Base-by-base conservation (phyloP, 352 stramenopile species). In the Globisporangium alternatum region DNA sequence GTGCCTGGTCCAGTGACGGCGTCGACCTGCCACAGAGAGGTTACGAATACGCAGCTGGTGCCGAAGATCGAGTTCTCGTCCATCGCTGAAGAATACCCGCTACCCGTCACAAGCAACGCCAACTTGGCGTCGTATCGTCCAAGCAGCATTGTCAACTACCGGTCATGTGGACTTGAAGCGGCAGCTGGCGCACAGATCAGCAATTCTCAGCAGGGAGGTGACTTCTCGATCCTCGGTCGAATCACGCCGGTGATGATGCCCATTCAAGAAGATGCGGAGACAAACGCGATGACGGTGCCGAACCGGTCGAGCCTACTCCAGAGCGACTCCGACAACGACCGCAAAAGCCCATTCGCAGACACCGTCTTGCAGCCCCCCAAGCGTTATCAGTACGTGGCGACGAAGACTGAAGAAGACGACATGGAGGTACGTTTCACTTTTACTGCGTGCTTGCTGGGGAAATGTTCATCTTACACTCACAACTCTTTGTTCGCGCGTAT, bases 331-430 rank as follows among this genome's bases (percentile, higher is more conserved):
- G 74, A 76, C n/a, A 71, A 77, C 5, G 62, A 81, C 56, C 71
- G 72, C 22, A 69, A 61, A 64, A 88, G 59, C 44, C 77, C 51
- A 45, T 74, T 68, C 58, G 69, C 45, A 53, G 47, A 25, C 60
- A 75, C 58, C 21, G 74, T 69, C 53, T 52, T 71, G 43, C 72
- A 84, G 43, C 68, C 64, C 35, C 65, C 53, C 19, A 69, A 86
- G 37, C 63, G 76, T 22, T 91, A 91, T 66, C 56, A 72, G 51
- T 89, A 90, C 65, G 65, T 75, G 17, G 73, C 77, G 25, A 87
- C 73, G 9, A 86, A 90, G 55, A 75, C 73, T 47, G 83, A 91
- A 69, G 65, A 81, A 39, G 81, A 86, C 55, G 83, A 92, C 57
- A 90, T 92, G 79, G 81, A 90, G 78, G 83, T 92, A 62, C 22